Evolutionary conservation across 2,329 filamentous ascomycete genomes (phyloP).

Genomic region (Stachybotrys echinatus): DNA sequence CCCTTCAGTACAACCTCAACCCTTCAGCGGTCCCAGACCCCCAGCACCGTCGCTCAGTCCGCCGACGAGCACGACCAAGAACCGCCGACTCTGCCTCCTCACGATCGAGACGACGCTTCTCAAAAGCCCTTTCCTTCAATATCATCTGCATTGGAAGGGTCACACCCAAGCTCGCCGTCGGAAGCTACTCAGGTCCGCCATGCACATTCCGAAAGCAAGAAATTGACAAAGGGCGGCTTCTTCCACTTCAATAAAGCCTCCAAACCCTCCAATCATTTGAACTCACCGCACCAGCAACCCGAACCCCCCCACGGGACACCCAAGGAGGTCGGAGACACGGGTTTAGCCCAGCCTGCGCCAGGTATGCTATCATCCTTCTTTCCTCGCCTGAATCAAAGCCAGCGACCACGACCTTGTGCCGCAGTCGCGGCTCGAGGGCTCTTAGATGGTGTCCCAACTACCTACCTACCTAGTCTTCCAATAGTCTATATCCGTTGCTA

Average conservation of each 20-base stretch:
- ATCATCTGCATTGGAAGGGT: conserved; percentile 16
- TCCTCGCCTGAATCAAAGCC: background rate
- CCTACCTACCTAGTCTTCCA: background rate
- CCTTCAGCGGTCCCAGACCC: conserved; percentile 15
- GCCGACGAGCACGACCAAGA: conserved; percentile 11
- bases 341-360: background rate
- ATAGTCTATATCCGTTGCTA: conserved; percentile 9
- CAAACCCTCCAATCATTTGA: conserved; percentile 32
- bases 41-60: conserved; percentile 21
- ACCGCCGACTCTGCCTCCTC: conserved; percentile 14
- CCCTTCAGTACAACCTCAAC: conserved; percentile 31
- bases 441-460: background rate
- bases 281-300: conserved; percentile 5
- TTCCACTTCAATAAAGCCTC: conserved; percentile 45
- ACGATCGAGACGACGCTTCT: conserved; percentile 14
- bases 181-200: conserved; percentile 16
- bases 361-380: background rate
- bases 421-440: too few relatives aligned
- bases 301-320: background rate
- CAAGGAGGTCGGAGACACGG: background rate
- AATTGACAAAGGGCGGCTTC: conserved; percentile 43
- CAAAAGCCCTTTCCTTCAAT: conserved; percentile 18
- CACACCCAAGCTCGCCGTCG: conserved; percentile 14
- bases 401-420: background rate
- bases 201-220: conserved; percentile 30